These are phyloP conservation scores for Ampelomyces quisqualis DNA, from an alignment of 2,329 filamentous ascomycete species.

Conservation along the genomic window DNA sequence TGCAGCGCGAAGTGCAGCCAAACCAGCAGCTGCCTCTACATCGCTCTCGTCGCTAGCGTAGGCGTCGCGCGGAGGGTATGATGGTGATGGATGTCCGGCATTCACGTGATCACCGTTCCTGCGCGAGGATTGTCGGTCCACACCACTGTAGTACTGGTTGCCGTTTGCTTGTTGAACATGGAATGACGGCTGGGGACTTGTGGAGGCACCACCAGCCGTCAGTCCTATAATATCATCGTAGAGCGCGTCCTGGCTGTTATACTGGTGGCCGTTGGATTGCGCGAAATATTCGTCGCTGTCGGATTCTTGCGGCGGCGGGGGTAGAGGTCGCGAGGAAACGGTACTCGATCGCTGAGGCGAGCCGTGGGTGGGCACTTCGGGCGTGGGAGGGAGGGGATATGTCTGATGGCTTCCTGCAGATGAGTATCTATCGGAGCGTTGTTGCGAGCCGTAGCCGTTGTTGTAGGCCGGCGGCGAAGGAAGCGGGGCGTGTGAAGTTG, in stretches of 20 bases:
- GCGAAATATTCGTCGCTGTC: constrained; percentile 47
- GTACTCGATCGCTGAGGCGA: constrained; percentile 56
- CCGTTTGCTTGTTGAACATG: constrained; percentile 41
- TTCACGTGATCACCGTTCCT: constrained; percentile 49
- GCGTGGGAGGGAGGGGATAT: constrained; percentile 50
- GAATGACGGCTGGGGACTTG: constrained; percentile 36
- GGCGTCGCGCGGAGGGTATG: constrained; percentile 28
- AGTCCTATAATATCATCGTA: constrained; percentile 59
- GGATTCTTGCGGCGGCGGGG: constrained; percentile 59
- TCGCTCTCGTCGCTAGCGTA: constrained; percentile 72
- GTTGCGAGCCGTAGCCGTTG: constrained; percentile 30
- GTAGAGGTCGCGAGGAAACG: constrained; percentile 58
- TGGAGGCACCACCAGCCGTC: constrained; percentile 22
- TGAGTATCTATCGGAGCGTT: constrained; percentile 33
- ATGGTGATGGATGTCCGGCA: constrained; percentile 47
- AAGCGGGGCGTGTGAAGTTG: constrained; percentile 35
- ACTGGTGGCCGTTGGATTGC: constrained; percentile 30
- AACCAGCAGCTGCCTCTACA: constrained; percentile 79
- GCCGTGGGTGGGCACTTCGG: constrained; percentile 53
- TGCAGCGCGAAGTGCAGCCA: constrained; percentile 80
- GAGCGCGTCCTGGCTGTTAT: constrained; percentile 56
- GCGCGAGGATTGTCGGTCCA: constrained; percentile 24
- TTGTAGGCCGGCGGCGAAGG: constrained; percentile 39
- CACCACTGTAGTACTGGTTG: constrained; percentile 31
- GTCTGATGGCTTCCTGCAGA: constrained; percentile 35